A percentile compares a stretch with the other conserved stretches of the same genome.
Evolutionary conservation across 345 rosid genomes (phyloP).

Genomic region (Microcos paniculata): DNA sequence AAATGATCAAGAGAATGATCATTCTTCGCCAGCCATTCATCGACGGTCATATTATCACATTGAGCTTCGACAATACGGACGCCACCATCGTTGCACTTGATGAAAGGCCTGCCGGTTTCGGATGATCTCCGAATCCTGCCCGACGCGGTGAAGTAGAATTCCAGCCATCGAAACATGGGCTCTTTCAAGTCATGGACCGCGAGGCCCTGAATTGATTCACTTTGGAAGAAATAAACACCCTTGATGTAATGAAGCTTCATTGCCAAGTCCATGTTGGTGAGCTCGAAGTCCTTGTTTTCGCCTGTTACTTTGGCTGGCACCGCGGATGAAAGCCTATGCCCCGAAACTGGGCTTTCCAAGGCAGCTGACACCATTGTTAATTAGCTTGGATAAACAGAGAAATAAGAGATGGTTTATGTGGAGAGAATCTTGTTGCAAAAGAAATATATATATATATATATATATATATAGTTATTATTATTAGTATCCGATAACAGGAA

Average conservation of each 20-base stretch:
- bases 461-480: too few relatives aligned
- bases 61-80: constrained; percentile 58
- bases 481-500: too few relatives aligned
- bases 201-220: constrained; percentile 36
- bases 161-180: constrained; percentile 45
- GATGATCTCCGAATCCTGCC: constrained; percentile 62
- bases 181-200: constrained; percentile 40
- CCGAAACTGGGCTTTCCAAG: constrained; percentile 26
- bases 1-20: constrained; percentile 27
- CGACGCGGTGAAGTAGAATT: constrained; percentile 27
- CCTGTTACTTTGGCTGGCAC: constrained; percentile 58
- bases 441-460: too few relatives aligned
- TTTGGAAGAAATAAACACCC: constrained; percentile 58
- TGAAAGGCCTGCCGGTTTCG: constrained; percentile 45
- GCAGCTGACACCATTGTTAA: background rate
- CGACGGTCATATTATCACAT: constrained; percentile 37
- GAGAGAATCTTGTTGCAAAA: too few relatives aligned
- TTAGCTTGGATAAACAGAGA: background rate
- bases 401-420: background rate
- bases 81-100: constrained; percentile 84
- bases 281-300: constrained; percentile 34
- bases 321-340: constrained; percentile 49
- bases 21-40: constrained; percentile 46
- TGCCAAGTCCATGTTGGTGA: constrained; percentile 61
- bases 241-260: constrained; percentile 74